These are phyloP conservation scores for Falciphora oryzae DNA, from an alignment of 2,329 filamentous ascomycete species.

Conservation along the genomic window DNA sequence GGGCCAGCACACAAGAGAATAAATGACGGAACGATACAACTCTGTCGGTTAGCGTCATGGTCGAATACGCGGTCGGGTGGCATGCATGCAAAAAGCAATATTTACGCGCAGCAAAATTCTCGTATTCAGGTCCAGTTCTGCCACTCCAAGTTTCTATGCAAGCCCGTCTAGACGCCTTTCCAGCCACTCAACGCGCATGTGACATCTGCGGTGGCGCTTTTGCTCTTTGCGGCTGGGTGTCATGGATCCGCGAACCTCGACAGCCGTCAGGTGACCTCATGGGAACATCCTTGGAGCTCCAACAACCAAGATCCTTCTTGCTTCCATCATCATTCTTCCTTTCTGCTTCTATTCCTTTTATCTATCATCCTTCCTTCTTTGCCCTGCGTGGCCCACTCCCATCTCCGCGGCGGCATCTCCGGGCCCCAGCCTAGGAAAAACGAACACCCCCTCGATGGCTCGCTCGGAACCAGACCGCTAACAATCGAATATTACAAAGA, in stretches of 20 bases:
- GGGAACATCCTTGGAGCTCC: neutral
- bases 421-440: neutral
- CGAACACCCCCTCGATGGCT: neutral
- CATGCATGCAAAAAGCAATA: neutral
- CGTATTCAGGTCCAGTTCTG: neutral
- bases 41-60: neutral
- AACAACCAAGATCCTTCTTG: neutral
- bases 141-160: too few relatives aligned
- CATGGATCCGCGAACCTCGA: too few relatives aligned
- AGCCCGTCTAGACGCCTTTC: too few relatives aligned
- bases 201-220: too few relatives aligned
- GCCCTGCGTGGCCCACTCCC: neutral
- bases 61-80: neutral
- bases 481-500: neutral
- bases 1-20: neutral
- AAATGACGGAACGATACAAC: neutral
- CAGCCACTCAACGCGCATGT: too few relatives aligned
- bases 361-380: neutral
- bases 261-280: neutral
- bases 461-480: too few relatives aligned
- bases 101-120: neutral
- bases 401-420: neutral
- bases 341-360: neutral
- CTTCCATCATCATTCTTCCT: neutral
- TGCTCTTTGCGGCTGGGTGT: neutral